These are phyloP conservation scores for Noccaea caerulescens DNA, from an alignment of 345 rosid genomes.

Conservation along the genomic window DNA sequence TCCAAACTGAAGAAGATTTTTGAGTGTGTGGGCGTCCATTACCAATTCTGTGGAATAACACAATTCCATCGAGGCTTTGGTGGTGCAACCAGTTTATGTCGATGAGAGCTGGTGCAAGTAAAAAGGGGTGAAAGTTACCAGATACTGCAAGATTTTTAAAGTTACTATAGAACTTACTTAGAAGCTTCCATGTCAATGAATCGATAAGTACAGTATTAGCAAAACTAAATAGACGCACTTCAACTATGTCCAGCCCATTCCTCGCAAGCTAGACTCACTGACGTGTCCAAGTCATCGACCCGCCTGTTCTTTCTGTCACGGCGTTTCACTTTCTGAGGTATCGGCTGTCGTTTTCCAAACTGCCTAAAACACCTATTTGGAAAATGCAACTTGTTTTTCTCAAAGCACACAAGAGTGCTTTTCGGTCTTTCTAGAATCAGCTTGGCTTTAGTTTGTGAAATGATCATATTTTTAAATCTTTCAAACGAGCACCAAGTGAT, in stretches of 20 bases:
- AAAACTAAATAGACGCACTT: too few relatives aligned
- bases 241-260: constrained; percentile 64
- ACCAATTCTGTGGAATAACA: too few relatives aligned
- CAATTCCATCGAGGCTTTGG: too few relatives aligned
- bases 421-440: constrained; percentile 75
- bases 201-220: too few relatives aligned
- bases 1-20: too few relatives aligned
- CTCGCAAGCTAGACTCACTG: constrained; percentile 67
- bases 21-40: too few relatives aligned
- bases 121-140: too few relatives aligned
- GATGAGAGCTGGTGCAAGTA: too few relatives aligned
- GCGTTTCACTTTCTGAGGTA: constrained; percentile 66
- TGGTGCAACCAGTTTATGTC: too few relatives aligned
- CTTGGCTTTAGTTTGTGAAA: constrained; percentile 48
- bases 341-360: constrained; percentile 63
- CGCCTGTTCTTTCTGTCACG: constrained; percentile 72
- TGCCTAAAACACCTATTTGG: constrained; percentile 84
- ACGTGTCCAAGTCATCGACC: constrained; percentile 73
- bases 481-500: constrained; percentile 61
- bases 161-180: too few relatives aligned
- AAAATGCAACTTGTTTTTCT: constrained; percentile 78
- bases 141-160: too few relatives aligned
- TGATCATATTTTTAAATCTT: constrained; percentile 56
- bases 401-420: constrained; percentile 78
- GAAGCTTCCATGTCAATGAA: too few relatives aligned